Conservation (phyloP, 2,329 filamentous ascomycete species). For the Hymenoscyphus occultus region DNA sequence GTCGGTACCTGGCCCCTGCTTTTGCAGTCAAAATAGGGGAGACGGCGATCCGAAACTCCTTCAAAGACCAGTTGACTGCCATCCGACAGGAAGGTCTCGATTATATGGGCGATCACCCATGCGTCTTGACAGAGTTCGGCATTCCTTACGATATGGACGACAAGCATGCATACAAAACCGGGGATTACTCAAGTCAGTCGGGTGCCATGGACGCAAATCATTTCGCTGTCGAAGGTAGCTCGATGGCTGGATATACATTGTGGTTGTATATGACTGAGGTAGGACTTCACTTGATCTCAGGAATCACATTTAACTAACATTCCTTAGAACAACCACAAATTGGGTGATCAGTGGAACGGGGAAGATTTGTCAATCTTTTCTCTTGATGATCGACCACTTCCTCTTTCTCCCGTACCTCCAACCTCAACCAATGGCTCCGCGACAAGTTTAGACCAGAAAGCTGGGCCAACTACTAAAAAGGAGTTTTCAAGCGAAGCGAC, state of each 20-base stretch:
- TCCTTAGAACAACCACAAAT: conserved; percentile 73
- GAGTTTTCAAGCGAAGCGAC: conserved; percentile 51
- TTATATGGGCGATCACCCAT: conserved; percentile 83
- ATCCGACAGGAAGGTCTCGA: conserved; percentile 85
- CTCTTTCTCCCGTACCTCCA: conserved; percentile 49
- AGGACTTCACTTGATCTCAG: conserved; percentile 33
- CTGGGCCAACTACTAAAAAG: conserved; percentile 38
- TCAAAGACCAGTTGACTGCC: conserved; percentile 79
- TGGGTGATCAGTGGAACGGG: conserved; percentile 95
- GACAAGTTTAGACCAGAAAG: conserved; percentile 44
- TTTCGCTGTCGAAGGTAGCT: conserved; percentile 81
- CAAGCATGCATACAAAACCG: conserved; percentile 90
- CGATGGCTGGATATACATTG: conserved; percentile 79
- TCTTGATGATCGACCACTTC: conserved; percentile 68
- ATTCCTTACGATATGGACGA: conserved; percentile 99
- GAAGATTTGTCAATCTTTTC: conserved; percentile 94
- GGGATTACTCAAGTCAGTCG: conserved; percentile 89
- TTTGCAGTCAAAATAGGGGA: conserved; percentile 93
- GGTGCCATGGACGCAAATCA: conserved; percentile 95
- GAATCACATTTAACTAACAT: conserved; percentile 22
- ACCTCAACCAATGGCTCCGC: conserved; percentile 45
- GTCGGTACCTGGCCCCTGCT: conserved; percentile 81
- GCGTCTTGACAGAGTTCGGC: conserved; percentile 90
- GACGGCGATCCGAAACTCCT: conserved; percentile 88
- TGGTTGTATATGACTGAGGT: conserved; percentile 82